A percentile compares a stretch with the other conserved stretches of the same genome.
Conservation (phyloP, 169 alveolate genomes). For the Plasmodium inui region DNA sequence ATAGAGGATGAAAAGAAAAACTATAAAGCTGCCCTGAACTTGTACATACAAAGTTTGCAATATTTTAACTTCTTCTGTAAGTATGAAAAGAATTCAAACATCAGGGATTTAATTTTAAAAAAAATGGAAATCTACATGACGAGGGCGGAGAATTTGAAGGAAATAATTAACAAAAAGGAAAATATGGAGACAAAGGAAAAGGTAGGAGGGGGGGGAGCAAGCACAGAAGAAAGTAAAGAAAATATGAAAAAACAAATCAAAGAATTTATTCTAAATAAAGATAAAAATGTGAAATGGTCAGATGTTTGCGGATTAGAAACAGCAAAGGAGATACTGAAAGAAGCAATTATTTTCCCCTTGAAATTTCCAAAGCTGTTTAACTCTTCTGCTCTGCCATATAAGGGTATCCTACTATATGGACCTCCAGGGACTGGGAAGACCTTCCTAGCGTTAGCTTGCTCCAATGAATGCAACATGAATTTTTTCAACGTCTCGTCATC, state of each 20-base stretch:
- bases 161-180: conserved; percentile 65
- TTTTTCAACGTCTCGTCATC: conserved; percentile 96
- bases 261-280: conserved; percentile 60
- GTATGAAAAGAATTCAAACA: conserved; percentile 79
- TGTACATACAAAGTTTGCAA: conserved; percentile 74
- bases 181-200: conserved; percentile 57
- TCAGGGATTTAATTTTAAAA: conserved; percentile 79
- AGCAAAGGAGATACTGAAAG: conserved; percentile 94
- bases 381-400: conserved; percentile 81
- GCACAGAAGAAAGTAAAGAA: conserved; percentile 54
- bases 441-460: conserved; percentile 99
- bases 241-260: conserved; percentile 73
- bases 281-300: conserved; percentile 94
- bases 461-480: conserved; percentile 97
- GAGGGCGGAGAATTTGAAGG: conserved; percentile 82
- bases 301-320: conserved; percentile 96
- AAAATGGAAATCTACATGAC: conserved; percentile 84
- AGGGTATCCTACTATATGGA: conserved; percentile 74
- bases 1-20: conserved; percentile 76
- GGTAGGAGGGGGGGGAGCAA: conserved; percentile 57
- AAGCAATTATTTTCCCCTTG: conserved; percentile 96
- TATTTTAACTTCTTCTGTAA: conserved; percentile 70
- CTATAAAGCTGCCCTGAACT: conserved; percentile 72
- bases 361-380: conserved; percentile 95
- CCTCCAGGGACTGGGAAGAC: conserved; percentile 99